Conservation (phyloP, 2,329 filamentous ascomycete genomes). For the Teratosphaeria pseudoeucalypti region DNA sequence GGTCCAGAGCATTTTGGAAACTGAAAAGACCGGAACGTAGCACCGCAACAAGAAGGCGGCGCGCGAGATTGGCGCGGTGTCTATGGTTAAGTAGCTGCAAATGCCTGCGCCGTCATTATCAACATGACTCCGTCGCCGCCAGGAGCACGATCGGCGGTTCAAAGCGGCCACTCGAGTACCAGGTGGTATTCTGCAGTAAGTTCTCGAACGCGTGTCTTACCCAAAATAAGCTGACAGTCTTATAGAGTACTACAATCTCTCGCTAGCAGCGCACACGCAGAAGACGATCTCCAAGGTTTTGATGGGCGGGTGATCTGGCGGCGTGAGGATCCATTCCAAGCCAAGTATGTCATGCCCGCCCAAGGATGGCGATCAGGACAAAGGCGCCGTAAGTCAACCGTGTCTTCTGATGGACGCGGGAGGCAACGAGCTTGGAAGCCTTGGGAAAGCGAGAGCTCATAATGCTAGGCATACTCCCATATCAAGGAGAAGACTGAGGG, state of each 20-base stretch:
- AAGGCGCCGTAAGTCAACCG: neutral
- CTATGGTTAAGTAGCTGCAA: neutral
- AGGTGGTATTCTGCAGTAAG: slow-evolving; percentile 28
- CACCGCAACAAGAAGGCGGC: neutral
- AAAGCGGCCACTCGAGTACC: slow-evolving; percentile 25
- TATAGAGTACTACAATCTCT: slow-evolving; percentile 7
- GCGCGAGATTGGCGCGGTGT: neutral
- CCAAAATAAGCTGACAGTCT: slow-evolving; percentile 1
- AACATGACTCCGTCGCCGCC: neutral
- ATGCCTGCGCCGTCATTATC: neutral
- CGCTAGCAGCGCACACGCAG: slow-evolving; percentile 30
- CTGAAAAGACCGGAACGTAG: neutral
- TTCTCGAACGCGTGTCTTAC: neutral
- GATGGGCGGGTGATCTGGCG: slow-evolving; percentile 33
- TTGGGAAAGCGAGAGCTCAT: neutral
- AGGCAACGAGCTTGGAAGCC: slow-evolving; percentile 32
- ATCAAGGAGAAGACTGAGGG: no score
- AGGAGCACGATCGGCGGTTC: slow-evolving; percentile 4
- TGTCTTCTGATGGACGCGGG: neutral
- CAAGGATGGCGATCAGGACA: slow-evolving; percentile 6
- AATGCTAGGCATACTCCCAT: neutral
- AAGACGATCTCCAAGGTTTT: slow-evolving; percentile 44
- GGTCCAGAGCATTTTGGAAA: neutral
- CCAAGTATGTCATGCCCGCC: slow-evolving; percentile 33
- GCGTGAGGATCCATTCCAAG: slow-evolving; percentile 40